Base-by-base conservation (phyloP, 345 rosid genomes). In the Diplotaxis tenuifolia region DNA sequence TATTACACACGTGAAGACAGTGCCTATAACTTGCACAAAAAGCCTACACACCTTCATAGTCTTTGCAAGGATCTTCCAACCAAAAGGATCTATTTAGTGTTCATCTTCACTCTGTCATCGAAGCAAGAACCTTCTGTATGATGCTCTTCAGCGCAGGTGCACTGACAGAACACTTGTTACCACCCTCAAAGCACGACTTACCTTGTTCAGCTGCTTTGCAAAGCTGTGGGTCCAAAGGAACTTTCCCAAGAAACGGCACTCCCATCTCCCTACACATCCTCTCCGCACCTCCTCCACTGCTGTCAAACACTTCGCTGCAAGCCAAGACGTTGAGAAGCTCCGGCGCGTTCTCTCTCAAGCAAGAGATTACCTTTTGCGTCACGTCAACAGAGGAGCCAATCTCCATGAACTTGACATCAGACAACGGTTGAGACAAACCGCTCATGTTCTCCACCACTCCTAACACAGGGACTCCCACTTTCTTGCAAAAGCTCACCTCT, bases 401-500 rank as follows among this genome's bases (percentile, higher is more conserved):
- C 57, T 76, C 87, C 82, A 83, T 56, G 65, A 91, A 94, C 68
- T 75, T 86, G 72, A 89, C 83, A 79, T 89, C 96, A 5, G 63
- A 76, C 73, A 94, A 65, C 3, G 88, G 85, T 55, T 94, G 99
- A 76, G 83, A 84, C 70, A 94, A 79, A 54, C 96, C 93, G 66
- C 99, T 94, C 99, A 92, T 94, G 82, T 92, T 94, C 79, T 94
- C 99, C n/a, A 94, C 97, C 2, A 94, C 97, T 52, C 98, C 96
- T 21, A 94, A 92, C 47, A 94, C 88, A 0, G 81, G 84, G 3
- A 94, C 87, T 22, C 96, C 96, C 11, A 94, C 96, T 73, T 91
- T 94, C 86, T 88, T 94, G 88, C 97, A 95, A 62, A 95, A 94
- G 72, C 81, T 92, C 68, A 95, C 92, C 80, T 87, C 97, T 82